A percentile compares a stretch with the other conserved stretches of the same genome.
Evolutionary conservation across 768 basidiomycete genomes (phyloP).

Genomic region (Fomitopsis serialis): DNA sequence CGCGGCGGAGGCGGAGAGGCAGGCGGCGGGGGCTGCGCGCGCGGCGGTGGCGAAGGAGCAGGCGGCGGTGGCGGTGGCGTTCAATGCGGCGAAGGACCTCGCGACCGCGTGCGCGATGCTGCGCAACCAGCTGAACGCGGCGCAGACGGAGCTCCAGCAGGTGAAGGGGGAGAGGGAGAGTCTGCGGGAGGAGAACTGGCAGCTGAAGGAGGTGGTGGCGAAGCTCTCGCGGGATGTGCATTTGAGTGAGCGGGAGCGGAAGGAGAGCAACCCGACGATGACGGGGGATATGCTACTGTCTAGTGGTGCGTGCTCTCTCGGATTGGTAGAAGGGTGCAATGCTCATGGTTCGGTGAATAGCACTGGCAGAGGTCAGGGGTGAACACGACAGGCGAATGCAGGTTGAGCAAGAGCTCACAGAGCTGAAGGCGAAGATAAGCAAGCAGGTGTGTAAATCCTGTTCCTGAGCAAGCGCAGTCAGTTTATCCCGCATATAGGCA

Average conservation of each 20-base stretch:
- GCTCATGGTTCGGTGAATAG: not conserved
- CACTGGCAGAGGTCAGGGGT: not conserved
- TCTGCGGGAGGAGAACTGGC: not conserved
- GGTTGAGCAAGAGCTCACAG: not conserved
- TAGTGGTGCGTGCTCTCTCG: not conserved
- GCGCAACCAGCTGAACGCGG: not conserved
- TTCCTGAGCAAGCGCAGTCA: not conserved
- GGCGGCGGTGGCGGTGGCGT: not conserved
- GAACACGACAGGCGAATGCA: not conserved
- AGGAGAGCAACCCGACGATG: not conserved
- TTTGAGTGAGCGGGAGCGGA: not conserved
- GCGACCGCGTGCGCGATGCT: not conserved
- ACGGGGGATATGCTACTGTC: not conserved
- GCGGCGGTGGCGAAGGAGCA: not conserved
- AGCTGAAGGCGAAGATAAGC: not conserved
- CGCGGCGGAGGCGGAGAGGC: not conserved
- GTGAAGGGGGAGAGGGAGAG: not conserved
- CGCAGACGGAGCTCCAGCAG: not conserved
- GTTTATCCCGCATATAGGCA: not conserved
- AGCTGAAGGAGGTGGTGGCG: conserved; percentile 2
- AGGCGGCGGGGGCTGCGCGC: not conserved
- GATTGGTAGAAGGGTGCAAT: not conserved
- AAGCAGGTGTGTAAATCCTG: not conserved
- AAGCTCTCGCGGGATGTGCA: not conserved
- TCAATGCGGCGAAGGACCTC: not conserved